Conservation (phyloP, 2,329 filamentous ascomycete genomes). For the Tympanopsis confertula region DNA sequence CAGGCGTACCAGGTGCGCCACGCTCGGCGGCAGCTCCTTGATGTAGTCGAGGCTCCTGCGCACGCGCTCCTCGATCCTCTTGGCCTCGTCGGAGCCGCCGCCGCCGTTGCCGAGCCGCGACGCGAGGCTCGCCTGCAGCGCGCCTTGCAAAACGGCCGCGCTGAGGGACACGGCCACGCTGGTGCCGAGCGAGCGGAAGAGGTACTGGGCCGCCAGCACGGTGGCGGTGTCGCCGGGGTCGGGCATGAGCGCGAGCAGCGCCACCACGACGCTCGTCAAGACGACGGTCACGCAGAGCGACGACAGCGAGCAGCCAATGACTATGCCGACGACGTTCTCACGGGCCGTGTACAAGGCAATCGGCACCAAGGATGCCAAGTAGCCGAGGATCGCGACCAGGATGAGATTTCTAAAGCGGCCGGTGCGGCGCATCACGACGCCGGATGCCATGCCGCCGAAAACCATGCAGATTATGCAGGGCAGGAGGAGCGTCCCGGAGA, state of each 20-base stretch:
- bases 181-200: conserved; percentile 67
- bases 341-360: too few species aligned
- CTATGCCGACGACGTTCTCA: conserved; percentile 27
- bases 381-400: conserved; percentile 35
- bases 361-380: not conserved
- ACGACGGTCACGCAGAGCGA: not conserved
- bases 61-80: conserved; percentile 56
- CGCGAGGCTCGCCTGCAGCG: conserved; percentile 44
- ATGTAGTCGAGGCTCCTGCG: conserved; percentile 62
- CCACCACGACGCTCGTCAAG: not conserved
- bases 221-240: conserved; percentile 65
- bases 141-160: conserved; percentile 60
- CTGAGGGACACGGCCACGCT: conserved; percentile 51
- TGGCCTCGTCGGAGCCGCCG: conserved; percentile 35
- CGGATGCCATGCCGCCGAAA: conserved; percentile 49
- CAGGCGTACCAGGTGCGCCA: conserved; percentile 45
- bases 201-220: conserved; percentile 67
- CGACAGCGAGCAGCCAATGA: conserved; percentile 32
- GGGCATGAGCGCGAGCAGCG: conserved; percentile 60
- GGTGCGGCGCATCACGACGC: conserved; percentile 57
- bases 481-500: conserved; percentile 53
- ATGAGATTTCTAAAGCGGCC: conserved; percentile 65
- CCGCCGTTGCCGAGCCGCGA: conserved; percentile 35
- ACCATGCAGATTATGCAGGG: conserved; percentile 54
- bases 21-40: conserved; percentile 44